These are phyloP conservation scores for Sporobolomyces phaffii DNA, from an alignment of 768 basidiomycete species.

Conservation along the genomic window DNA sequence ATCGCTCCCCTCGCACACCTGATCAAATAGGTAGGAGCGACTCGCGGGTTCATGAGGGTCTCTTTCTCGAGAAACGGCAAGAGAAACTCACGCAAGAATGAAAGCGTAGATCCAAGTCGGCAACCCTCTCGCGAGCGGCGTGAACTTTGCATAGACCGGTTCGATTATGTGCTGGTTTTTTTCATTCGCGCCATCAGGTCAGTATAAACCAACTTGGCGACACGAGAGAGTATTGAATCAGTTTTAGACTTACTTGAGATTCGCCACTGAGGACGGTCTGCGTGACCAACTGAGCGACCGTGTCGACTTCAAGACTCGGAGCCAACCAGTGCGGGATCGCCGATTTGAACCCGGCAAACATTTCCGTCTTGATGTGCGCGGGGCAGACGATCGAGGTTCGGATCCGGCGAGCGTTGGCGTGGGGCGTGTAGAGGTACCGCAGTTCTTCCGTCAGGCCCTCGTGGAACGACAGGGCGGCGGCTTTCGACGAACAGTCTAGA, in stretches of 20 bases:
- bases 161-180: conserved; percentile 76
- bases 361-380: conserved; percentile 67
- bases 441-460: conserved; percentile 84
- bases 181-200: conserved; percentile 25
- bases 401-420: conserved; percentile 68
- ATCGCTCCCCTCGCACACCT: conserved; percentile 5
- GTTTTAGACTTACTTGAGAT: conserved; percentile 26
- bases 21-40: too few relatives aligned
- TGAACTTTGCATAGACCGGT: conserved; percentile 58
- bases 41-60: too few relatives aligned
- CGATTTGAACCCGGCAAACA: conserved; percentile 56
- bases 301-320: conserved; percentile 25
- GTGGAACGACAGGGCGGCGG: conserved; percentile 72
- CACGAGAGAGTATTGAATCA: too few relatives aligned
- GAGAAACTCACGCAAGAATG: conserved; percentile 10
- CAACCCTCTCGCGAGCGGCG: conserved; percentile 26
- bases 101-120: conserved; percentile 36
- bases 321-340: conserved; percentile 5
- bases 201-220: too few relatives aligned
- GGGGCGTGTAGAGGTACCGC: conserved; percentile 52
- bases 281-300: conserved; percentile 16
- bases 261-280: conserved; percentile 29
- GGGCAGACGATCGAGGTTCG: conserved; percentile 83
- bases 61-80: not conserved
- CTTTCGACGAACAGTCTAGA: conserved; percentile 92